Evolutionary conservation across 176 grass and related monocot genomes (phyloP).

Genomic region (Ensete glaucum): DNA sequence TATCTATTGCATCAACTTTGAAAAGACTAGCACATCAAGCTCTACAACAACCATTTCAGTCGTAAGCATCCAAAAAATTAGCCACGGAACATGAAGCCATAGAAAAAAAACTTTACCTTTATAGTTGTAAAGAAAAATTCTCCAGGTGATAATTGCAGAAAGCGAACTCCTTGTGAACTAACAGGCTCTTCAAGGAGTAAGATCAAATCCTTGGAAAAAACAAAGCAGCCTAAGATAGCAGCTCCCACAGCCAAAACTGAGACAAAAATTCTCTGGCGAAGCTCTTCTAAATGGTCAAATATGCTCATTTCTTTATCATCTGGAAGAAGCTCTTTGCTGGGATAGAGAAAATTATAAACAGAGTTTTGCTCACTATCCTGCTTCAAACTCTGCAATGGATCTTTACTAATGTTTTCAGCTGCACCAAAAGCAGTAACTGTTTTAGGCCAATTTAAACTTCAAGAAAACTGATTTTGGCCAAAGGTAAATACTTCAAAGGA

Average conservation of each 20-base stretch:
- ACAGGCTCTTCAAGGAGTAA: constrained; percentile 83
- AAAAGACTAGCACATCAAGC: too few relatives aligned
- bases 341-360: constrained; percentile 85
- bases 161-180: constrained; percentile 81
- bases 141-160: constrained; percentile 91
- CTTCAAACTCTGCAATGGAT: constrained; percentile 26
- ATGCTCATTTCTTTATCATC: constrained; percentile 97
- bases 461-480: too few relatives aligned
- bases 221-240: constrained; percentile 83
- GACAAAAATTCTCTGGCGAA: constrained; percentile 80
- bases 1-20: too few relatives aligned
- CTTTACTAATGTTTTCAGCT: constrained; percentile 28
- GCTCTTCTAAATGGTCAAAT: constrained; percentile 94
- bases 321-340: constrained; percentile 85
- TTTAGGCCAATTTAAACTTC: background rate
- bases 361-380: constrained; percentile 40
- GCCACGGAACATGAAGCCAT: background rate
- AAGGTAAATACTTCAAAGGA: too few relatives aligned
- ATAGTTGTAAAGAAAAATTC: constrained; percentile 99
- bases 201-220: constrained; percentile 77
- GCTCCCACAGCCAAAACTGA: constrained; percentile 82
- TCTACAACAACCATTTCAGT: too few relatives aligned
- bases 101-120: constrained; percentile 43
- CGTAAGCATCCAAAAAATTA: too few relatives aligned
- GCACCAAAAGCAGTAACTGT: constrained; percentile 11